Evolutionary conservation across 768 basidiomycete genomes (phyloP), one percentile per base, ranked within the genome.

Genomic region (Paxillus involutus): DNA sequence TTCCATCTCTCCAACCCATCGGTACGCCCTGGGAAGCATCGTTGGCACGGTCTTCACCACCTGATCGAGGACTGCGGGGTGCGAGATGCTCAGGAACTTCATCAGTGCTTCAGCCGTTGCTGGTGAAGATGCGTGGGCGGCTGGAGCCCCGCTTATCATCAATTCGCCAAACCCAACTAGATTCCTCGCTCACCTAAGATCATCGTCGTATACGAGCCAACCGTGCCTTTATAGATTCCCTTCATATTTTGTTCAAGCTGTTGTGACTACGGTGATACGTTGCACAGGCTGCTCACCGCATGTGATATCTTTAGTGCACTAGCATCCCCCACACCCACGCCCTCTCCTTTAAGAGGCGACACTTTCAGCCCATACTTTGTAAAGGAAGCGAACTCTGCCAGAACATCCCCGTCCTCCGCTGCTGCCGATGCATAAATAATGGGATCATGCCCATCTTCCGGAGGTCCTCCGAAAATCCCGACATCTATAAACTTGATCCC

Each of bases 281-380:
- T 3, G 37, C 26, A 37, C 40, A 52, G 54, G 21, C 45, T n/a
- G 69, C 78, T 62, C 49, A 84, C 83, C 46, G 79, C 80, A 66
- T 85, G 83, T 17, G 81, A 80, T 83, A 84, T 83, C 67, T 85
- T 85, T 55, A 85, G 63, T 6, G 81, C 82, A 56, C 83, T 85
- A 2, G 82, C 84, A 57, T 80, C 81, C 5, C 84, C 82, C 21
- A 82, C 70, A 3, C 77, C 77, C 1, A 72, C 71, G 29, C 76
- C 78, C 49, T 80, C 77, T 21, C 77, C 80, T 41, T 63, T 73
- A 58, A 85, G 60, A 3, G 72, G 63, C 14, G 73, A 76, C 10
- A 80, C 67, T 59, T 75, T 79, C 19, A 82, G 59, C 4, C 82
- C 82, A 48, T 72, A 75, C 51, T 71, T 59, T 14, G 72, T 66